Evolutionary conservation across 176 grass and related monocot species (phyloP).

Genomic region (Triticum aestivum): DNA sequence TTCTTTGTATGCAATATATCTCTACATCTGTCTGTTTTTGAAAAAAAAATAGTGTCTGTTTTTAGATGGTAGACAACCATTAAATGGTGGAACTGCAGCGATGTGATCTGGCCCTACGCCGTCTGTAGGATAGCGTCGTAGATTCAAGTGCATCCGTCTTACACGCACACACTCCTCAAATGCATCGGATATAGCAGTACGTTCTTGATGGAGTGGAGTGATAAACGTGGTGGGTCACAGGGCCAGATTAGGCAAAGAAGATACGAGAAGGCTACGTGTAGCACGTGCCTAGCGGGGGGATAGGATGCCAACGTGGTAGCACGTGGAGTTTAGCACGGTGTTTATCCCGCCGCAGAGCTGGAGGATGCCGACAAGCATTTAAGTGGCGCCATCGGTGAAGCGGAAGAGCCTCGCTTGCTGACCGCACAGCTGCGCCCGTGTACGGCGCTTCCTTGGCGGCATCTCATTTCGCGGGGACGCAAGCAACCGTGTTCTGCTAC

Average conservation of each 20-base stretch:
- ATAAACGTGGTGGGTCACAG: neutral
- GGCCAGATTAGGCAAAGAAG: neutral
- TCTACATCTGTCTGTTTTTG: too few relatives aligned
- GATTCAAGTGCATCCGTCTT: too few relatives aligned
- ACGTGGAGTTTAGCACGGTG: neutral
- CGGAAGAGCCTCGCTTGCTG: neutral
- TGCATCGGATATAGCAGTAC: neutral
- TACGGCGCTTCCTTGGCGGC: neutral
- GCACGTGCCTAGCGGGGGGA: neutral
- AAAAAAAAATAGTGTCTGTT: too few relatives aligned
- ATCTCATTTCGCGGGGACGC: neutral
- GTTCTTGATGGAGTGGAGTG: neutral
- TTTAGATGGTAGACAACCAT: too few relatives aligned
- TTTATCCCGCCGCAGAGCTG: neutral
- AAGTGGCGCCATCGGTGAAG: neutral
- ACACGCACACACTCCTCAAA: too few relatives aligned
- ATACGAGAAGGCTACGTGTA: neutral
- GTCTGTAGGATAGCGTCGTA: neutral
- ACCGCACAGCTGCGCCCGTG: neutral
- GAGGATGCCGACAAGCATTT: neutral
- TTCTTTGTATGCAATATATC: too few relatives aligned
- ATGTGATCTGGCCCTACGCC: neutral
- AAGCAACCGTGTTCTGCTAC: too few relatives aligned
- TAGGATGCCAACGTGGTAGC: neutral
- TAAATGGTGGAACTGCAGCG: neutral